Base-by-base conservation (phyloP, 78 protist species). In the Acrasis kona region DNA sequence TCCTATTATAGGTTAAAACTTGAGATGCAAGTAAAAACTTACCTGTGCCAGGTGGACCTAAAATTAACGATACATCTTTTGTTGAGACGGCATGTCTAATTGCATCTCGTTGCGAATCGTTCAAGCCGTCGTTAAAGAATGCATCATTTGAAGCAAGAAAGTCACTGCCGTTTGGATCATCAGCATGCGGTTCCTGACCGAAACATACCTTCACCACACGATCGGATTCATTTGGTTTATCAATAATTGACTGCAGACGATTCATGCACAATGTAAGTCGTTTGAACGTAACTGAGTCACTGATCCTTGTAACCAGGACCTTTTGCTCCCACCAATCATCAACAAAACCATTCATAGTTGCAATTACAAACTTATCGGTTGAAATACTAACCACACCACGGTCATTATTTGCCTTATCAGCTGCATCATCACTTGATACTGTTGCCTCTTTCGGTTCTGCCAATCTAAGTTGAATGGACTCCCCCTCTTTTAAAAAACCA, bases 21-120 rank as follows among this genome's bases (percentile, higher is more conserved):
- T 88, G 19, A 50, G 19, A 19, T 50, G 19, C 34, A n/a, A 19
- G 19, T 50, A 50, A 50, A 50, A 50, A 50, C 61, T 50, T 50
- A 41, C 95, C 95, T 9, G 86, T 82, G 6, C 83, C 83, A 10
- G 95, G 95, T 7, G 95, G 95, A 3, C 95, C 95, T 39, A 88
- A 89, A 34, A 91, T 85, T 4, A 88, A 69, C n/a, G 89, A 77
- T n/a, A 89, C 58, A 9, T 88, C 89, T 32, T 73, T 86, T 3
- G 74, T 27, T 37, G 57, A 32, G 32, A 87, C 34, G 27, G 89
- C 84, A 29, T 76, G 79, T 31, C 19, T 3, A 3, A 86, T 72
- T 10, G 91, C 91, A 6, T 41, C 75, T 1, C 65, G 28, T 70
- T 86, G 91, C 10, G 88, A 32, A 66, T 41, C 58, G 65, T 86